These are phyloP conservation scores for Colletotrichum sansevieriae DNA, from an alignment of 2,329 filamentous ascomycete species.

Conservation along the genomic window DNA sequence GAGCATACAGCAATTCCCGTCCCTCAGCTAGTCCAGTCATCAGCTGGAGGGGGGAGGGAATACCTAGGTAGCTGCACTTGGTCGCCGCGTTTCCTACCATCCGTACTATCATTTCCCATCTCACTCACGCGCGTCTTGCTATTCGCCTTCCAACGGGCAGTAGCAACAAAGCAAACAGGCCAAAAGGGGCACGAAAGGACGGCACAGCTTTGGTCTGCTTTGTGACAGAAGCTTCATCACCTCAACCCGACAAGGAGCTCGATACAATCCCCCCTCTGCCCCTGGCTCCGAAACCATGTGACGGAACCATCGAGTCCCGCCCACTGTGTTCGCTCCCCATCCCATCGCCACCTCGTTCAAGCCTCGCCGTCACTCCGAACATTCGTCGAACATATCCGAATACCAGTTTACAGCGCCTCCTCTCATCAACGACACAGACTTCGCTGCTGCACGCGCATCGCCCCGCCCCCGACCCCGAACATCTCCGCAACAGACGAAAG, in stretches of 20 bases:
- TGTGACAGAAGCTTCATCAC: constrained; percentile 24
- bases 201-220: constrained; percentile 9
- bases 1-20: neutral
- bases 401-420: constrained; percentile 8
- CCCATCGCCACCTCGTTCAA: constrained; percentile 29
- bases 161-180: constrained; percentile 24
- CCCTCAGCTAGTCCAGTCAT: constrained; percentile 37
- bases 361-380: constrained; percentile 3
- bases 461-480: neutral
- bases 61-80: constrained; percentile 23
- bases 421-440: constrained; percentile 7
- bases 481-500: constrained; percentile 19
- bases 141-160: constrained; percentile 27
- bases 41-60: constrained; percentile 36
- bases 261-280: constrained; percentile 37
- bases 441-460: constrained; percentile 19
- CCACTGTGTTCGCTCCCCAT: constrained; percentile 34
- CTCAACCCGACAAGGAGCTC: constrained; percentile 30
- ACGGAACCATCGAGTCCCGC: constrained; percentile 41
- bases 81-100: constrained; percentile 32
- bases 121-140: constrained; percentile 22
- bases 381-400: constrained; percentile 12
- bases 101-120: constrained; percentile 34
- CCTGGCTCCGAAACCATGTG: constrained; percentile 42
- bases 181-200: constrained; percentile 13